Percentiles rank a stretch among this genome's conserved stretches.
phyloP scores from a whole-genome alignment of 169 alveolate species.

The Neospora caninum region DNA sequence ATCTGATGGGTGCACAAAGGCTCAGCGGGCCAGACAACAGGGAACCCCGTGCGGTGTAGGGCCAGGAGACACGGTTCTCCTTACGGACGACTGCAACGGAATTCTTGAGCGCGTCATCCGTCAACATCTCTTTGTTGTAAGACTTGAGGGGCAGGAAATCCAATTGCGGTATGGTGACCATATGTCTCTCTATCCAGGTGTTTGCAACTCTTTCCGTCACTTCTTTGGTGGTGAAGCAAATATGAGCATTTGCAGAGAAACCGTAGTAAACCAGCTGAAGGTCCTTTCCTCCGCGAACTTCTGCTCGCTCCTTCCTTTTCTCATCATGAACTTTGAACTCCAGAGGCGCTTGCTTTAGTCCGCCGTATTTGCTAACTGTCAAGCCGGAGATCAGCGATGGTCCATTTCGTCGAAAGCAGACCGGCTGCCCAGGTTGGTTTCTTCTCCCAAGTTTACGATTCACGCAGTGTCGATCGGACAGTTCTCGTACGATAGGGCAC shows the following conservation, averaged over 20 bases:
- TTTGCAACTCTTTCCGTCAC: not conserved
- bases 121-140: not conserved
- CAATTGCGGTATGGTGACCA: not conserved
- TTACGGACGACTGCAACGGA: conserved; percentile 22
- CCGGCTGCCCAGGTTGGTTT: not conserved
- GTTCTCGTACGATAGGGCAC: not conserved
- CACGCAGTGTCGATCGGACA: not conserved
- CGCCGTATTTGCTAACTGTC: not conserved
- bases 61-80: not conserved
- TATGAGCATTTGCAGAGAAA: not conserved
- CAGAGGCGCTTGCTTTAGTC: conserved; percentile 28
- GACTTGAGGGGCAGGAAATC: conserved; percentile 23
- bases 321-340: conserved; percentile 7
- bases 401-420: not conserved
- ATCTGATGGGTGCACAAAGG: too few species aligned
- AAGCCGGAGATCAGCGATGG: not conserved
- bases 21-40: too few species aligned
- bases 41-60: too few species aligned
- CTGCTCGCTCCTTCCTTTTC: not conserved
- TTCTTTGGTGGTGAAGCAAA: not conserved
- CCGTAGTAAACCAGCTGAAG: not conserved
- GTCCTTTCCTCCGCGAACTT: not conserved
- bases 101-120: not conserved
- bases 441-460: not conserved
- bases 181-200: not conserved